Percentiles rank a stretch among this genome's conserved stretches.
phyloP scores from a whole-genome alignment of 176 grass and related monocot species.

The Avena eriantha region DNA sequence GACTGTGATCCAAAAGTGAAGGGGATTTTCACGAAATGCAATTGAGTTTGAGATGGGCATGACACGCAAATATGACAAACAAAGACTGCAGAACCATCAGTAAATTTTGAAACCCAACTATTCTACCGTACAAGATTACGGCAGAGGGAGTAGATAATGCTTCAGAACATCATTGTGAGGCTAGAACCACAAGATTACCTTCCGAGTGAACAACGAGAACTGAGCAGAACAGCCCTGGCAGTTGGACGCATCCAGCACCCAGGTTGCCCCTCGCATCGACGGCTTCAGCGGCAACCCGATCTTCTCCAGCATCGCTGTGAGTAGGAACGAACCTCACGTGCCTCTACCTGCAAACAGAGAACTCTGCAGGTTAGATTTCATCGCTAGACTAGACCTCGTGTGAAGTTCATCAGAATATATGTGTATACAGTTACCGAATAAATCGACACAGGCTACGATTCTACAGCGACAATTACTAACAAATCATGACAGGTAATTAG shows the following conservation, averaged over 20 bases:
- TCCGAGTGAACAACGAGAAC: conserved; percentile 84
- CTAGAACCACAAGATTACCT: conserved; percentile 49
- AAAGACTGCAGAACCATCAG: neutral
- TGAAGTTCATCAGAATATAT: neutral
- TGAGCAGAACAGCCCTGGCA: conserved; percentile 82
- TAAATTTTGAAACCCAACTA: neutral
- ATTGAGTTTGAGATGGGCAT: neutral
- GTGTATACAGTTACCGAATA: neutral
- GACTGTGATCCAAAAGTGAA: neutral
- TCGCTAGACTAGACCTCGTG: neutral
- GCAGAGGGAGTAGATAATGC: neutral
- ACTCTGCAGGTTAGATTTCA: neutral
- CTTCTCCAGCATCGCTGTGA: conserved; percentile 61
- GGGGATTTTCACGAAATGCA: neutral
- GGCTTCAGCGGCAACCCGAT: conserved; percentile 78
- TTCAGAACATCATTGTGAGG: neutral
- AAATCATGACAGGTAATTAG: neutral
- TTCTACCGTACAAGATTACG: neutral
- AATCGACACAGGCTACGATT: neutral
- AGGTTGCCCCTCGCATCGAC: conserved; percentile 72
- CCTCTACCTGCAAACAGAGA: neutral
- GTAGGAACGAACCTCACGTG: neutral
- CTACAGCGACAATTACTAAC: neutral
- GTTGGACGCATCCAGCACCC: conserved; percentile 88
- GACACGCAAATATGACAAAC: neutral